These are phyloP conservation scores for Podospora tetraspora DNA, from an alignment of 495 filamentous ascomycete species.

Conservation along the genomic window DNA sequence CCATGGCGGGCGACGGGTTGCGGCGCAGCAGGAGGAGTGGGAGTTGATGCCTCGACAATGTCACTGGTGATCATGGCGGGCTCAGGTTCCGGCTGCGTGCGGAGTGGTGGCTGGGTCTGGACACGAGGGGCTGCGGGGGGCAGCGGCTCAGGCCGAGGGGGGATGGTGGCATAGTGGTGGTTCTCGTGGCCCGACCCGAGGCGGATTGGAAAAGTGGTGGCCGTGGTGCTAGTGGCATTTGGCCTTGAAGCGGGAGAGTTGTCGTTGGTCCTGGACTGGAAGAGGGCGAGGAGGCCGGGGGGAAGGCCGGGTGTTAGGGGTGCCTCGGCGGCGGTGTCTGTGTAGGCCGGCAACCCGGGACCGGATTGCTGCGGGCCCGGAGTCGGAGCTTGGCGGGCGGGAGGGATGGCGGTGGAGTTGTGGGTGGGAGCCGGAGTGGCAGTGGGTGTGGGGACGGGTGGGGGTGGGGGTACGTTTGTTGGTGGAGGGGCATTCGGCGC, in stretches of 20 bases:
- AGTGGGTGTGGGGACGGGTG: neutral
- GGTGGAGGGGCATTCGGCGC: neutral
- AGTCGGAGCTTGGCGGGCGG: neutral
- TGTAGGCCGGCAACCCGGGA: neutral
- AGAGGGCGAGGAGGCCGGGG: neutral
- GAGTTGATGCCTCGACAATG: slow-evolving; percentile 5
- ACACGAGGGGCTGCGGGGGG: neutral
- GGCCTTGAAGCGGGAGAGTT: neutral
- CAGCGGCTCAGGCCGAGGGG: neutral
- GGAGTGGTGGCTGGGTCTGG: neutral
- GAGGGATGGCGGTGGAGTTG: neutral
- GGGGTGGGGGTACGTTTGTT: neutral
- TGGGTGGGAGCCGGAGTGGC: neutral
- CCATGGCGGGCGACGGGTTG: neutral
- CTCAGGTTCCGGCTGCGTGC: slow-evolving; percentile 7
- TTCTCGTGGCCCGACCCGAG: neutral
- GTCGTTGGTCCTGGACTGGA: neutral
- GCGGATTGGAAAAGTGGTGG: no score
- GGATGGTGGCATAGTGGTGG: neutral
- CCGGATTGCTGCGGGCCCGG: neutral
- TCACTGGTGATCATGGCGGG: slow-evolving; percentile 20
- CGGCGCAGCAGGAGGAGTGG: neutral
- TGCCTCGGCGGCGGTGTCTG: neutral
- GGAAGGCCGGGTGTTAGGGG: neutral
- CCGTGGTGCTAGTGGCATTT: neutral